Evolutionary conservation across 2,329 filamentous ascomycete genomes (phyloP).

Genomic region (Sporothrix brasiliensis): DNA sequence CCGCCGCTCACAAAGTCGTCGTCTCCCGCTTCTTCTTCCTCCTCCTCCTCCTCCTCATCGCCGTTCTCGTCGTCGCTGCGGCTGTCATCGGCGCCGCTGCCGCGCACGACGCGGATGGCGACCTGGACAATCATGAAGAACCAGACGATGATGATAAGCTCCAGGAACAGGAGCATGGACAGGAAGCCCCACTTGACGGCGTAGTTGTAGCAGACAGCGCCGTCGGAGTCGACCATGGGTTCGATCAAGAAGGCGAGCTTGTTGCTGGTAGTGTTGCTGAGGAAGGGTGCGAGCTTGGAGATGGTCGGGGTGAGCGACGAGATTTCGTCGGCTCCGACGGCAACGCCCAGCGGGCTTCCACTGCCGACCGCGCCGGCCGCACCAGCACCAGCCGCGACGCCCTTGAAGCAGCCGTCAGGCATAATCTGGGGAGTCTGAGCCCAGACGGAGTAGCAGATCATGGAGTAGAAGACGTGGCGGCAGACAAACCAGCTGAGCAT

Average conservation of each 20-base stretch:
- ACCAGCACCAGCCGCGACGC: slow-evolving; percentile 52
- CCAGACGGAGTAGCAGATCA: slow-evolving; percentile 82
- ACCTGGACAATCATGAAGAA: slow-evolving; percentile 86
- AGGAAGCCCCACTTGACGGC: slow-evolving; percentile 78
- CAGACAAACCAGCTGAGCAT: slow-evolving; percentile 81
- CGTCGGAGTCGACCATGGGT: slow-evolving; percentile 71
- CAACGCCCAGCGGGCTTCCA: slow-evolving; percentile 43
- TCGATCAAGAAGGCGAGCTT: slow-evolving; percentile 67
- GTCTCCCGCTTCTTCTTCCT: slow-evolving; percentile 63
- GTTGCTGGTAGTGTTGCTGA: slow-evolving; percentile 39
- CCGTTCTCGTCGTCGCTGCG: slow-evolving; percentile 83
- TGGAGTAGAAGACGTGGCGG: slow-evolving; percentile 78
- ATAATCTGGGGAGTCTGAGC: slow-evolving; percentile 65
- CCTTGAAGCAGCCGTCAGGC: slow-evolving; percentile 69
- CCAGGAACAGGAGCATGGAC: slow-evolving; percentile 72
- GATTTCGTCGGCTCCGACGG: slow-evolving; percentile 25
- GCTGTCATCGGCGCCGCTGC: slow-evolving; percentile 77
- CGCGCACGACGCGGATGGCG: slow-evolving; percentile 75
- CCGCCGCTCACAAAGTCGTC: slow-evolving; percentile 58
- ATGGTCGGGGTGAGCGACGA: slow-evolving; percentile 30
- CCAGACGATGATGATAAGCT: slow-evolving; percentile 80
- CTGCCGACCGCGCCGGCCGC: slow-evolving; percentile 42
- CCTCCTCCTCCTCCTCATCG: slow-evolving; percentile 57
- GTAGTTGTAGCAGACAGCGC: slow-evolving; percentile 77
- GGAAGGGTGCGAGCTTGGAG: slow-evolving; percentile 16